Conservation (phyloP, 805 yeast genomes). For the Candida wancherniae region DNA sequence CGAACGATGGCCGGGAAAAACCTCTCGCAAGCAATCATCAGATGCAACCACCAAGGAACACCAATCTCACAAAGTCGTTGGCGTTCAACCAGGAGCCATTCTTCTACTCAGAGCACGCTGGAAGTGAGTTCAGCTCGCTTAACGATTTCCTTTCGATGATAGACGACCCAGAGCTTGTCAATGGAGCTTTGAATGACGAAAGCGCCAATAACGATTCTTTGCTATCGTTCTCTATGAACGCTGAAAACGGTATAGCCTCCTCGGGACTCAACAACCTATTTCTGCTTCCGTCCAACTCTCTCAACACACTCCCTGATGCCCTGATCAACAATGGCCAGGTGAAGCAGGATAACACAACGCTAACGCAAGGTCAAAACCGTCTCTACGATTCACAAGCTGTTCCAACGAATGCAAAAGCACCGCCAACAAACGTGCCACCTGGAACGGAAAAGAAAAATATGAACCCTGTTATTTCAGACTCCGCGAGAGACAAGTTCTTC, state of each 20-base stretch:
- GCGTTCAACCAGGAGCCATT: constrained; percentile 63
- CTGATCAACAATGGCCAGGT: constrained; percentile 3
- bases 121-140: constrained; percentile 84
- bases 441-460: constrained; percentile 10
- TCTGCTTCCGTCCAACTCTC: constrained; percentile 20
- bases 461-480: constrained; percentile 52
- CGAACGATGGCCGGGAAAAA: too few relatives aligned
- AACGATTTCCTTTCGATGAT: constrained; percentile 87
- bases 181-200: constrained; percentile 32
- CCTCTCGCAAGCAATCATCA: too few relatives aligned
- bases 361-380: constrained; percentile 7
- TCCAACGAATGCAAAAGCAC: neutral
- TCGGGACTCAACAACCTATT: constrained; percentile 19
- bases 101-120: constrained; percentile 87
- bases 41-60: constrained; percentile 12
- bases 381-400: constrained; percentile 4
- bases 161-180: constrained; percentile 74
- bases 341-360: constrained; percentile 9
- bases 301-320: constrained; percentile 6
- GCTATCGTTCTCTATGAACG: constrained; percentile 13
- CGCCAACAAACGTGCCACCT: neutral
- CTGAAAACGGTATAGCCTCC: constrained; percentile 5
- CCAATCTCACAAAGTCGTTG: constrained; percentile 37
- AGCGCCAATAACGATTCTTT: constrained; percentile 12
- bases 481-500: constrained; percentile 89